phyloP scores from a whole-genome alignment of 2,329 filamentous ascomycete species.

The Monosporascus sp. region DNA sequence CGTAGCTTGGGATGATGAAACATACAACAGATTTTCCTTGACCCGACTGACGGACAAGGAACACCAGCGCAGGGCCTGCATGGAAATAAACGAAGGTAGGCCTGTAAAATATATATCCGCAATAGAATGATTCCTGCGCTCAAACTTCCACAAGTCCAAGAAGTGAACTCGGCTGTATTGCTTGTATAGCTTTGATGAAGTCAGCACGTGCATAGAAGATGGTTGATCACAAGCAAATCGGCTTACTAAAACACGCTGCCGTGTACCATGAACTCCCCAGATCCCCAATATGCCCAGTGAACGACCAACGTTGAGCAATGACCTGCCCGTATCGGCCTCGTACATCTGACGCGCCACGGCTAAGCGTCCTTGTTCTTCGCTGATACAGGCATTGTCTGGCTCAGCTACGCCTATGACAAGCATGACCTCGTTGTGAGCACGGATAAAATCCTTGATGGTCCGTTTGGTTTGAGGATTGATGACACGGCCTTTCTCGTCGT shows the following conservation, averaged over 20 bases:
- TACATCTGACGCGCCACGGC: slow-evolving; percentile 40
- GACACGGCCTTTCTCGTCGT: slow-evolving; percentile 51
- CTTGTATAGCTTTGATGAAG: slow-evolving; percentile 41
- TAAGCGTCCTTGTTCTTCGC: slow-evolving; percentile 31
- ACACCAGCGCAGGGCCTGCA: slow-evolving; percentile 26
- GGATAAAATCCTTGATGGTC: slow-evolving; percentile 52
- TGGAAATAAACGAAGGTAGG: slow-evolving; percentile 33
- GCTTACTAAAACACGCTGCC: slow-evolving; percentile 49
- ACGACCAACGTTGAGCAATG: slow-evolving; percentile 30
- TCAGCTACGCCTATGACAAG: slow-evolving; percentile 57
- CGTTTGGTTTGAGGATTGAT: slow-evolving; percentile 49
- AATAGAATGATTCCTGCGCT: slow-evolving; percentile 29
- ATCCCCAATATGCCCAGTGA: slow-evolving; percentile 37
- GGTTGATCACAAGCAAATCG: not conserved
- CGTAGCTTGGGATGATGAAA: slow-evolving; percentile 9
- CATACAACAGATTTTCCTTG: slow-evolving; percentile 20
- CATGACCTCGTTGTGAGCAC: slow-evolving; percentile 60
- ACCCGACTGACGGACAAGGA: slow-evolving; percentile 14
- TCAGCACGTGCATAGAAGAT: slow-evolving; percentile 2
- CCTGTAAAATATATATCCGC: slow-evolving; percentile 31
- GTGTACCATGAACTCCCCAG: slow-evolving; percentile 48
- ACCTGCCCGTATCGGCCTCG: slow-evolving; percentile 42
- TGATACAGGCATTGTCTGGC: slow-evolving; percentile 42
- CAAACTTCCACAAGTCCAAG: slow-evolving; percentile 34
- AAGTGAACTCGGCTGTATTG: slow-evolving; percentile 45